Percentiles rank a stretch among this genome's conserved stretches.
Evolutionary conservation across 1,139 yeast genomes (phyloP).

Genomic region (Eremothecium gossypii): DNA sequence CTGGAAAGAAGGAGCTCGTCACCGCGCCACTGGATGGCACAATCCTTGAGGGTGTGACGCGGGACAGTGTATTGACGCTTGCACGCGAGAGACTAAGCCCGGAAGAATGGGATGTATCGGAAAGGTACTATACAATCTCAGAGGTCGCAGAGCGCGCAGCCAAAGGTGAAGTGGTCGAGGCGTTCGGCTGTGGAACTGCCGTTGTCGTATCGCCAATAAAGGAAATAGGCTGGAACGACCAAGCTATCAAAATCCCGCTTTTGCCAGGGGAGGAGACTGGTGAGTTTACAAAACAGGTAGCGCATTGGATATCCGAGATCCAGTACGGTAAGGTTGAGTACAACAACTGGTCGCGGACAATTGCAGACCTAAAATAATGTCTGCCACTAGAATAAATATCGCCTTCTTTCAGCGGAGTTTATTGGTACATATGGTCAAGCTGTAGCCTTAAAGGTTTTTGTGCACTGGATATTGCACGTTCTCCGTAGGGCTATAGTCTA

Average conservation of each 20-base stretch:
- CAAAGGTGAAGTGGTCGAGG: conserved; percentile 81
- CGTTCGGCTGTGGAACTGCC: conserved; percentile 96
- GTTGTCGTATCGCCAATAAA: conserved; percentile 92
- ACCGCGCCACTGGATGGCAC: conserved; percentile 98
- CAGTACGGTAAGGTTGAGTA: conserved; percentile 80
- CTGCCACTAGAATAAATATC: no score
- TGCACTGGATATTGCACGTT: no score
- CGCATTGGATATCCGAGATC: conserved; percentile 76
- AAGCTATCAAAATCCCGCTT: conserved; percentile 65
- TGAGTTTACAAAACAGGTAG: conserved; percentile 62
- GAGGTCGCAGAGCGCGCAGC: conserved; percentile 73
- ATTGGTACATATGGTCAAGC: no score
- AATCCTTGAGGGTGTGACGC: conserved; percentile 91
- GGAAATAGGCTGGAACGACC: conserved; percentile 71
- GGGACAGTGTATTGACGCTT: conserved; percentile 75
- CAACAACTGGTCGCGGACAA: conserved; percentile 31
- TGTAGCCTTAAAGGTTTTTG: no score
- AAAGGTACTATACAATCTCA: conserved; percentile 70
- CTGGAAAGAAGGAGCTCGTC: conserved; percentile 83
- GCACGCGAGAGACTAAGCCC: conserved; percentile 66
- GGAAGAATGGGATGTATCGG: conserved; percentile 69
- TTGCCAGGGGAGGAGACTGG: conserved; percentile 74
- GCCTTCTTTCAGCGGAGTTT: no score
- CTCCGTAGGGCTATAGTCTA: no score
- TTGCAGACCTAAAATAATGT: background rate